These are phyloP conservation scores for Neocallimastix lanati DNA, from an alignment of 192 early-diverging fungal species.

Conservation along the genomic window DNA sequence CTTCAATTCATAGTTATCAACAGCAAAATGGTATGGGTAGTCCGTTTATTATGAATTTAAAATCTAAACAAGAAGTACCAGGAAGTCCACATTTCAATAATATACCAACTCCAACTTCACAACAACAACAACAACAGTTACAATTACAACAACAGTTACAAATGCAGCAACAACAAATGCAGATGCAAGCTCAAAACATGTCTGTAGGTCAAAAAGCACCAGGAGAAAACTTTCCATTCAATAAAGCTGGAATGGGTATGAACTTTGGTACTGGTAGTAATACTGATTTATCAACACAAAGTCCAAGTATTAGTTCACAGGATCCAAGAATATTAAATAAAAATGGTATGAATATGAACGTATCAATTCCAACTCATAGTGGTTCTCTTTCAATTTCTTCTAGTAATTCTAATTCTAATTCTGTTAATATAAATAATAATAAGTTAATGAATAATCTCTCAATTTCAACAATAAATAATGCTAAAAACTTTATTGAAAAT, in stretches of 20 bases:
- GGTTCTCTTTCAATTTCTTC: not conserved
- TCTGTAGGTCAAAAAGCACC: not conserved
- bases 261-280: not conserved
- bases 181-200: not conserved
- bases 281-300: not conserved
- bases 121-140: not conserved
- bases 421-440: not conserved
- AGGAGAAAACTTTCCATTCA: not conserved
- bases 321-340: not conserved
- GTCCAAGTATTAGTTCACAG: not conserved
- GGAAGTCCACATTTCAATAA: not conserved
- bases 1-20: not conserved
- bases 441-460: not conserved
- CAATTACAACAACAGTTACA: not conserved
- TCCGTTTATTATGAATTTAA: not conserved
- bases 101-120: not conserved
- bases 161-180: no score
- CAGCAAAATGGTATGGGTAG: not conserved
- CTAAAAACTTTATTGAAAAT: not conserved
- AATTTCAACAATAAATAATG: not conserved
- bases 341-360: not conserved
- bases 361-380: not conserved
- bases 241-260: not conserved
- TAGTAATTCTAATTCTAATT: not conserved
- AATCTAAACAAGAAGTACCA: not conserved